phyloP scores from a whole-genome alignment of 1,284 basidiomycete genomes.

The Cutaneotrichosporon cavernicola region DNA sequence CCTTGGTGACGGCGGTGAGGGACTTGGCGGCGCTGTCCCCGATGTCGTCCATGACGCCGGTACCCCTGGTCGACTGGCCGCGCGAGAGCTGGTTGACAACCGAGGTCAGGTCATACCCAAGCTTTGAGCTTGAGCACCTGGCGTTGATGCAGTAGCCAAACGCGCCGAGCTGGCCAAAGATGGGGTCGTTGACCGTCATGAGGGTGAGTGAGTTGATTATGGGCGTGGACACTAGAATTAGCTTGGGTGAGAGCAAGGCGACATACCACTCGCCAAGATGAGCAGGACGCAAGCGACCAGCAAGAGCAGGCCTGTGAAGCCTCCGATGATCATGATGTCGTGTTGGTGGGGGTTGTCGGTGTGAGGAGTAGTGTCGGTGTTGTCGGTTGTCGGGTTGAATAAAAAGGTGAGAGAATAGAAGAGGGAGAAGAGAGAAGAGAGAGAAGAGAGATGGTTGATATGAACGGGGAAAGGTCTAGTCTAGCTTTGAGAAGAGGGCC shows the following conservation, averaged over 20 bases:
- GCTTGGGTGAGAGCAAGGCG: neutral
- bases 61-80: constrained; percentile 20
- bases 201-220: constrained; percentile 13
- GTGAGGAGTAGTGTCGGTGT: neutral
- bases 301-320: constrained; percentile 7
- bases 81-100: constrained; percentile 25
- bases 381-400: neutral
- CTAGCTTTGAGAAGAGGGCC: neutral
- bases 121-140: constrained; percentile 26
- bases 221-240: constrained; percentile 9
- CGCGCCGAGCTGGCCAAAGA: constrained; percentile 31
- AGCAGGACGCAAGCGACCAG: constrained; percentile 9
- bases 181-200: constrained; percentile 9
- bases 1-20: constrained; percentile 37
- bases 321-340: constrained; percentile 13
- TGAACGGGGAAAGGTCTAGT: neutral
- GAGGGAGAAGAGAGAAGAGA: neutral
- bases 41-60: constrained; percentile 5
- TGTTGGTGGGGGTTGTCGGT: neutral
- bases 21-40: constrained; percentile 13
- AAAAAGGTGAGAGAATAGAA: neutral
- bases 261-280: constrained; percentile 11
- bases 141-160: constrained; percentile 42
- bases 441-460: neutral
- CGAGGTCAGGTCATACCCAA: constrained; percentile 37